phyloP scores from a whole-genome alignment of 2,329 filamentous ascomycete genomes.

The Diaporthe capsici region DNA sequence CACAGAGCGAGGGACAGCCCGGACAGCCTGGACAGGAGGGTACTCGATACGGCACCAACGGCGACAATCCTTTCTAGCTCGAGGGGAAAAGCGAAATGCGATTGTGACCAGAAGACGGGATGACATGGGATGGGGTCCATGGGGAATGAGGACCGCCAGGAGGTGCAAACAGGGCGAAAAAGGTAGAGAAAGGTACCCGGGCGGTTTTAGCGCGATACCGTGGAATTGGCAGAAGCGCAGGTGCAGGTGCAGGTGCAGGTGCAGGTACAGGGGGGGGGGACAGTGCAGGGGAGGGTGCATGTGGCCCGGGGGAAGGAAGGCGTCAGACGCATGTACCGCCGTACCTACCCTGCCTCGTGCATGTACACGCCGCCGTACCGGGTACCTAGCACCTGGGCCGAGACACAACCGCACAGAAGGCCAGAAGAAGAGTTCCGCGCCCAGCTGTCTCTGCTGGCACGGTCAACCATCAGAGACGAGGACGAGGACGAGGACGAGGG shows the following conservation, averaged over 20 bases:
- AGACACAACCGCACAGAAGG: conserved; percentile 9
- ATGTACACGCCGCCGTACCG: conserved; percentile 22
- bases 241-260: conserved; percentile 29
- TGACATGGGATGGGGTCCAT: conserved; percentile 38
- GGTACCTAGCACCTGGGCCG: conserved; percentile 25
- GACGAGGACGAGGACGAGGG: not conserved
- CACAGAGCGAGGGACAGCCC: conserved; percentile 2
- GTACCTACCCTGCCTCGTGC: conserved; percentile 28
- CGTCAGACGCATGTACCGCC: conserved; percentile 31
- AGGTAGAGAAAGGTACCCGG: conserved; percentile 34
- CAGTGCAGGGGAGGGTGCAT: conserved; percentile 18
- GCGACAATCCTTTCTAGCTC: conserved; percentile 36
- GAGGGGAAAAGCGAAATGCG: conserved; percentile 35
- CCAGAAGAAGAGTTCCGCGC: not conserved
- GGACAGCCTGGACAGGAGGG: conserved; percentile 28
- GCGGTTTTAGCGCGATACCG: conserved; percentile 34
- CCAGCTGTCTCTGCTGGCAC: not conserved
- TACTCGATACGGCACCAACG: conserved; percentile 35
- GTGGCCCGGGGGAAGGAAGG: conserved; percentile 31
- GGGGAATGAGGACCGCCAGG: conserved; percentile 39
- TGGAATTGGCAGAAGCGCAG: conserved; percentile 33
- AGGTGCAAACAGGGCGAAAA: conserved; percentile 27
- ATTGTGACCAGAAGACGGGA: conserved; percentile 40
- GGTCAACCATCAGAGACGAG: not conserved
- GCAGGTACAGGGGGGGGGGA: conserved; percentile 21